These are phyloP conservation scores for Eucalyptus guilfoylei DNA, from an alignment of 345 rosid genomes.

Conservation along the genomic window DNA sequence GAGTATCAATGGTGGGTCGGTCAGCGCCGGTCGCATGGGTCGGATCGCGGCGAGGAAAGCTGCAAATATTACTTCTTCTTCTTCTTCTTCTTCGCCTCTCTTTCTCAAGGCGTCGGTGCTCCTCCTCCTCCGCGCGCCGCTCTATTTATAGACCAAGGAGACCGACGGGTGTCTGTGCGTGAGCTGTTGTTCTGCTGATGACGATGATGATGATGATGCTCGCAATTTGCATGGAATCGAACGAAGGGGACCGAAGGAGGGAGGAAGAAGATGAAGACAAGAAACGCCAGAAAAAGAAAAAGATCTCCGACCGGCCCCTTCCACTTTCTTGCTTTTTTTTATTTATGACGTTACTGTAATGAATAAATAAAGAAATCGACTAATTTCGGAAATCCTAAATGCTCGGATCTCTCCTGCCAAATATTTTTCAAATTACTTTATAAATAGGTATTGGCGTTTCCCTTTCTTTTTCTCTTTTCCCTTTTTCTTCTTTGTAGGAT, in stretches of 20 bases:
- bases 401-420: neutral
- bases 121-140: neutral
- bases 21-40: constrained; percentile 1
- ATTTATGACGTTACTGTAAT: neutral
- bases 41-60: neutral
- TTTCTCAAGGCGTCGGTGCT: neutral
- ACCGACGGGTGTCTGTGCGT: neutral
- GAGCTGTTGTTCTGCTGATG: neutral
- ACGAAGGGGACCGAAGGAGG: neutral
- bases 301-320: neutral
- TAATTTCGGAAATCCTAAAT: neutral
- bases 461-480: neutral
- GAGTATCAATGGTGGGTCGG: neutral
- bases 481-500: neutral
- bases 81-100: neutral
- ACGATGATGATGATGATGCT: neutral
- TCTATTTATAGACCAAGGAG: neutral
- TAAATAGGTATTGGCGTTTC: neutral
- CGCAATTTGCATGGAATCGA: neutral
- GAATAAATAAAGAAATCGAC: neutral
- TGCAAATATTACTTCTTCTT: too few relatives aligned
- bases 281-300: neutral
- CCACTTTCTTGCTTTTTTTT: neutral
- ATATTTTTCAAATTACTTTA: neutral
- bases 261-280: neutral